These are phyloP conservation scores for Dendrobium officinale DNA, from an alignment of 106 monocot genomes.

Conservation along the genomic window DNA sequence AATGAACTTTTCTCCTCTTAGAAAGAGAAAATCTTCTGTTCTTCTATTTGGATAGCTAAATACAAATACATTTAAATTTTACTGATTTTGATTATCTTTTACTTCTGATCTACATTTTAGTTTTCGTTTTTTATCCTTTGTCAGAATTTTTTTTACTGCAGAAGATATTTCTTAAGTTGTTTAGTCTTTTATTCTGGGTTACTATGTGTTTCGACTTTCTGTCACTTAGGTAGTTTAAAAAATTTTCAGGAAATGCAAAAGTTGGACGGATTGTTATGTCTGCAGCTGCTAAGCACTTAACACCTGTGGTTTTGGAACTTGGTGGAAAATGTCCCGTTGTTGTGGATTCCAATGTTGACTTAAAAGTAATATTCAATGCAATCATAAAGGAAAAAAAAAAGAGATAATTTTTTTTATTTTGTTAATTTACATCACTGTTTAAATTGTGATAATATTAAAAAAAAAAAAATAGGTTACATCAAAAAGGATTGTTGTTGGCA, in stretches of 20 bases:
- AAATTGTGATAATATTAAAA: not conserved
- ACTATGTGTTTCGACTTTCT: not conserved
- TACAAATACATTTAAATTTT: no score
- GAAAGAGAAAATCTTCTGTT: no score
- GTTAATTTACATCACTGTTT: not conserved
- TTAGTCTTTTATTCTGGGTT: not conserved
- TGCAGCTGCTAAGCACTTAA: slow-evolving; percentile 71
- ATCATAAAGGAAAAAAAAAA: not conserved
- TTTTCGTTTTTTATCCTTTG: no score
- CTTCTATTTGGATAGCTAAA: no score
- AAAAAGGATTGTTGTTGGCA: slow-evolving; percentile 57
- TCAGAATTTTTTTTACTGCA: not conserved
- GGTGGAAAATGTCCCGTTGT: slow-evolving; percentile 73
- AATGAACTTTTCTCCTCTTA: no score
- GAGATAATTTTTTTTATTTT: not conserved
- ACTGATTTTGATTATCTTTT: not conserved
- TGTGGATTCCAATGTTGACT: slow-evolving; percentile 45
- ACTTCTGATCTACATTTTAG: not conserved
- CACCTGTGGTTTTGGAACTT: slow-evolving; percentile 66
- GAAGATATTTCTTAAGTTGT: not conserved
- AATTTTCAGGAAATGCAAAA: slow-evolving; percentile 35
- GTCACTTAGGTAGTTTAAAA: not conserved
- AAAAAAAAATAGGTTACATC: slow-evolving; percentile 28
- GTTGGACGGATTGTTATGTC: slow-evolving; percentile 57
- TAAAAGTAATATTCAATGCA: slow-evolving; percentile 20